These are phyloP conservation scores for Penicillium paradoxum DNA, from an alignment of 495 filamentous ascomycete species.

Conservation along the genomic window DNA sequence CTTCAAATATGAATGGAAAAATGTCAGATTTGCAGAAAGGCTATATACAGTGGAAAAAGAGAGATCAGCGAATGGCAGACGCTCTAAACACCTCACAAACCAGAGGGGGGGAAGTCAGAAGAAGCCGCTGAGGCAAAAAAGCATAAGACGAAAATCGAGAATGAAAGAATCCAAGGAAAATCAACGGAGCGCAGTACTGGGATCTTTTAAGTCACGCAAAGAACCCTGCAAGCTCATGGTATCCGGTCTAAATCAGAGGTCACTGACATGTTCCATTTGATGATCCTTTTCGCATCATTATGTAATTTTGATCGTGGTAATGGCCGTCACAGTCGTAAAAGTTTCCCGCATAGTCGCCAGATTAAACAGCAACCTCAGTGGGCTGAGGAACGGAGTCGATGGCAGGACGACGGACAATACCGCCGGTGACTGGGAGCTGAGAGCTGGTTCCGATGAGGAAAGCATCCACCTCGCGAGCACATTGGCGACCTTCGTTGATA, in stretches of 20 bases:
- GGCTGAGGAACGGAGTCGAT: conserved; percentile 39
- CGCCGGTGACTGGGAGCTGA: conserved; percentile 84
- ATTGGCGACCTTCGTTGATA: conserved; percentile 97
- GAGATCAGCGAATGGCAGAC: conserved; percentile 18
- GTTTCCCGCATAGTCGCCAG: not conserved
- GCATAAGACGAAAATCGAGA: conserved; percentile 9
- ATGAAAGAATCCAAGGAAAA: not conserved
- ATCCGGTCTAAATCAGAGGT: conserved; percentile 1
- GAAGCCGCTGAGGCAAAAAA: conserved; percentile 7
- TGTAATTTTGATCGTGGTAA: conserved; percentile 5
- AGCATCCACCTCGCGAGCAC: conserved; percentile 88
- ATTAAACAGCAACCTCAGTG: conserved; percentile 28
- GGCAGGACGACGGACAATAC: conserved; percentile 82
- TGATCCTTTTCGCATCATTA: conserved; percentile 1
- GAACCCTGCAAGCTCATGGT: not conserved
- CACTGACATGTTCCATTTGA: conserved; percentile 1
- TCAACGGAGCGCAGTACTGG: not conserved
- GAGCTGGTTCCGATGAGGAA: conserved; percentile 75
- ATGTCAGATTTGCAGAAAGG: conserved; percentile 12
- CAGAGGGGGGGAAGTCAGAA: conserved; percentile 13
- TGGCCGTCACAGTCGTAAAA: conserved; percentile 13
- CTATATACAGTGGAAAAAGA: conserved; percentile 28
- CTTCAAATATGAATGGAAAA: conserved; percentile 1
- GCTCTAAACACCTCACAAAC: conserved; percentile 33
- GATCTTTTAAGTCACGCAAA: not conserved